phyloP scores from a whole-genome alignment of 1,284 basidiomycete species.

The Rhodofomes roseus region DNA sequence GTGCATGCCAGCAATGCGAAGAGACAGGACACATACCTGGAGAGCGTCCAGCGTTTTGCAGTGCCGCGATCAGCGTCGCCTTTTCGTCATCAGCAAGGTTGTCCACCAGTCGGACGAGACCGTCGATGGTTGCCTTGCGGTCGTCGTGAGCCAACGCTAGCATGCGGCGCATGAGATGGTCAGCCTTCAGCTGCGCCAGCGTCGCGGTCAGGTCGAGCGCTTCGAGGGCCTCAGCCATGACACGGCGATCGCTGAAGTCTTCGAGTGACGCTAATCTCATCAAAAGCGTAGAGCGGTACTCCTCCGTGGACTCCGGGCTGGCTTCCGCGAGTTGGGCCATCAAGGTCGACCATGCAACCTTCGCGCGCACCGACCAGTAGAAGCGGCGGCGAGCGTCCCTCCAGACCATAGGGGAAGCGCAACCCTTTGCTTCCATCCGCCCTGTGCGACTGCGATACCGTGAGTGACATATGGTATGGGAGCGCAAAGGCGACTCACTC shows the following conservation, averaged over 20 bases:
- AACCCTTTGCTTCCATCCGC: slow-evolving; percentile 98
- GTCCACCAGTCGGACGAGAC: slow-evolving; percentile 64
- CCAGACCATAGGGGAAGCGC: slow-evolving; percentile 82
- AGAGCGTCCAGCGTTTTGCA: slow-evolving; percentile 54
- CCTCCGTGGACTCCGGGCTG: slow-evolving; percentile 56
- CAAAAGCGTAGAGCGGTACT: slow-evolving; percentile 58
- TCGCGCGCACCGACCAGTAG: slow-evolving; percentile 91
- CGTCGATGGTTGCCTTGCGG: slow-evolving; percentile 65
- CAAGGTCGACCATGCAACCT: slow-evolving; percentile 63
- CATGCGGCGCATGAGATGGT: slow-evolving; percentile 59
- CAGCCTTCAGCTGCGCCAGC: slow-evolving; percentile 57
- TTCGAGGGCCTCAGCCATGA: slow-evolving; percentile 61
- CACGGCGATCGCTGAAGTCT: slow-evolving; percentile 47
- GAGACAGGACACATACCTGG: slow-evolving; percentile 37
- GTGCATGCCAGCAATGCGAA: not conserved
- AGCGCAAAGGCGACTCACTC: slow-evolving; percentile 54
- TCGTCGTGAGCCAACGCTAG: slow-evolving; percentile 63
- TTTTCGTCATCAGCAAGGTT: slow-evolving; percentile 73
- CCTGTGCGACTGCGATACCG: slow-evolving; percentile 70
- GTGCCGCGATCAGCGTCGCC: slow-evolving; percentile 51
- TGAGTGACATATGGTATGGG: slow-evolving; percentile 9
- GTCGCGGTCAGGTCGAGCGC: slow-evolving; percentile 62
- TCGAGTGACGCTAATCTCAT: slow-evolving; percentile 56
- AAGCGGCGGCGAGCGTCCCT: slow-evolving; percentile 88
- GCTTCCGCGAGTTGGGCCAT: slow-evolving; percentile 57